These are phyloP conservation scores for Colletotrichum orbiculare DNA, from an alignment of 2,329 filamentous ascomycete species.

Conservation along the genomic window DNA sequence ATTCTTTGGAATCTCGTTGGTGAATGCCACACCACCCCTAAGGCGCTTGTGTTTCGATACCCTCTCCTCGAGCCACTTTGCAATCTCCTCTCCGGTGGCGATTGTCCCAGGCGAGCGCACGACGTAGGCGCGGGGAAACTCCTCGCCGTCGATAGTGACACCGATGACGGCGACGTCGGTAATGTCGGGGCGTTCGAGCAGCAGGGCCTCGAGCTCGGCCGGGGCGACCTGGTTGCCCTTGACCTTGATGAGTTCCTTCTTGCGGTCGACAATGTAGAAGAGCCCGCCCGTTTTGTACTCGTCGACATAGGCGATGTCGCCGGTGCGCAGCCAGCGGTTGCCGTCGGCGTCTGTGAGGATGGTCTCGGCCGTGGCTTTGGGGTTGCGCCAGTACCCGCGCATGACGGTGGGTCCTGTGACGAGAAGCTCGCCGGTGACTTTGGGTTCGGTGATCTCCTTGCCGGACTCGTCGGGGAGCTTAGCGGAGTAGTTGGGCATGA, in stretches of 20 bases:
- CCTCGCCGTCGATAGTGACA: slow-evolving; percentile 63
- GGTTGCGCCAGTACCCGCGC: slow-evolving; percentile 81
- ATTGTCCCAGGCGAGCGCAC: slow-evolving; percentile 57
- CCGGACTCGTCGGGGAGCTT: slow-evolving; percentile 72
- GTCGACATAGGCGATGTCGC: slow-evolving; percentile 77
- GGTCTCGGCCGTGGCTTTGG: slow-evolving; percentile 72
- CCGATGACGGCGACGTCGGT: slow-evolving; percentile 75
- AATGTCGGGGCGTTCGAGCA: slow-evolving; percentile 55
- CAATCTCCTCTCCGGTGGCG: slow-evolving; percentile 66
- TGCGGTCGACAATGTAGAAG: slow-evolving; percentile 77
- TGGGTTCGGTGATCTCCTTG: slow-evolving; percentile 59
- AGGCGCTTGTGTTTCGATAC: slow-evolving; percentile 75
- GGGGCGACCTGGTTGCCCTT: slow-evolving; percentile 70
- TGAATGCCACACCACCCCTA: slow-evolving; percentile 75
- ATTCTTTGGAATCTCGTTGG: slow-evolving; percentile 70
- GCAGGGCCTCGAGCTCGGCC: slow-evolving; percentile 57
- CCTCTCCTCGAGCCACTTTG: slow-evolving; percentile 70
- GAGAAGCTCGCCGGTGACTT: slow-evolving; percentile 77
- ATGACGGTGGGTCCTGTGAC: slow-evolving; percentile 78
- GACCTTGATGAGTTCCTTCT: slow-evolving; percentile 74
- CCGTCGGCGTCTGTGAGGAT: slow-evolving; percentile 57
- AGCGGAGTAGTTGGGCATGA: slow-evolving; percentile 75
- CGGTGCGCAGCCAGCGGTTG: slow-evolving; percentile 77
- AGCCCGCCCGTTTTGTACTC: slow-evolving; percentile 62
- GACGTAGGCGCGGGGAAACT: slow-evolving; percentile 72